A percentile compares a stretch with the other conserved stretches of the same genome.
These are phyloP conservation scores for Cercospora sp. DNA, from an alignment of 2,329 filamentous ascomycete genomes.

Conservation along the genomic window DNA sequence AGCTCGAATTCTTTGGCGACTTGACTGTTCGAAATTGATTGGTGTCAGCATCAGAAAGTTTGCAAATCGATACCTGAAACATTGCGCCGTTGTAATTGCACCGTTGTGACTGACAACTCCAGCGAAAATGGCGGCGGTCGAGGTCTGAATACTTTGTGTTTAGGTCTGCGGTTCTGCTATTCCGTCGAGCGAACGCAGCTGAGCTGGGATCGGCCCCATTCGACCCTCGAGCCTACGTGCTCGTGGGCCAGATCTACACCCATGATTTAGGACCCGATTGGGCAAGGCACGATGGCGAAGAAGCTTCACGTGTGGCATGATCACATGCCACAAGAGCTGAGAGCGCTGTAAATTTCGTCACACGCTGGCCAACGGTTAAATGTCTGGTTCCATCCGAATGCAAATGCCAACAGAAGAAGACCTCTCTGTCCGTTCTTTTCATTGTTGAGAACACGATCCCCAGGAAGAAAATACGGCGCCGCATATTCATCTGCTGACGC, in stretches of 20 bases:
- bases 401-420: not conserved
- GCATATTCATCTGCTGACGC: not conserved
- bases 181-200: not conserved
- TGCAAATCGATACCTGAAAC: not conserved
- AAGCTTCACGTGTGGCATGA: not conserved
- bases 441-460: not conserved
- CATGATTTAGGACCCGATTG: not conserved
- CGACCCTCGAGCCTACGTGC: not conserved
- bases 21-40: not conserved
- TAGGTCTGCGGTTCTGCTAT: not conserved
- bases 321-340: not conserved
- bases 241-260: not conserved
- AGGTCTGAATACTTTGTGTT: not conserved
- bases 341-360: not conserved
- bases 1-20: not conserved
- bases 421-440: not conserved
- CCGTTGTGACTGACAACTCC: not conserved
- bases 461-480: not conserved
- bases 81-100: not conserved
- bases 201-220: not conserved
- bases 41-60: not conserved
- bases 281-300: not conserved
- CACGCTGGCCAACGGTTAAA: not conserved
- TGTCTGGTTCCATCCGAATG: not conserved
- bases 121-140: not conserved